phyloP scores from a whole-genome alignment of 306 rosid genomes.

The Canavalia gladiata region DNA sequence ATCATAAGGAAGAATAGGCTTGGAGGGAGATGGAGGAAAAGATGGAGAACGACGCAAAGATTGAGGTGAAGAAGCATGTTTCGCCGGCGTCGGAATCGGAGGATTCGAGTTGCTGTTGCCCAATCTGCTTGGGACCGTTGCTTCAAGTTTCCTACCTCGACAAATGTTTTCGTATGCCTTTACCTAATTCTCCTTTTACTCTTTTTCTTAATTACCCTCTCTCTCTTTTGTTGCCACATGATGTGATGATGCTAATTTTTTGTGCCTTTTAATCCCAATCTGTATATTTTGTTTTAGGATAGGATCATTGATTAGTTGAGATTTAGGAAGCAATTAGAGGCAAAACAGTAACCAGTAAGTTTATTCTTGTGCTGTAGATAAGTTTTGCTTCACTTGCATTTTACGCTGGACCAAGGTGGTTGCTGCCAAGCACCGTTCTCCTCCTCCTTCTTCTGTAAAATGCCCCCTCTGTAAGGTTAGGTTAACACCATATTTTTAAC shows the following conservation, averaged over 20 bases:
- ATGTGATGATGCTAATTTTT: background rate
- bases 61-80: background rate
- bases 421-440: conserved; percentile 59
- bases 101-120: conserved; percentile 64
- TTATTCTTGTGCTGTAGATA: conserved; percentile 65
- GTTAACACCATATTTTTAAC: conserved; percentile 20
- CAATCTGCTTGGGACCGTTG: conserved; percentile 76
- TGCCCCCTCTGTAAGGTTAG: conserved; percentile 97
- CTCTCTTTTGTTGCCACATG: background rate
- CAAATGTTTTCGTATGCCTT: conserved; percentile 70
- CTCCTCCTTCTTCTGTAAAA: conserved; percentile 64
- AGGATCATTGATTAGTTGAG: background rate
- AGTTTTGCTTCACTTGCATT: conserved; percentile 87
- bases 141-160: conserved; percentile 77
- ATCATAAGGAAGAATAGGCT: background rate
- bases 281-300: no score
- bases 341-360: background rate
- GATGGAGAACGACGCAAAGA: conserved; percentile 47
- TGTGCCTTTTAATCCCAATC: background rate
- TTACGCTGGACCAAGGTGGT: conserved; percentile 87
- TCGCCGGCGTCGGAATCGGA: conserved; percentile 29
- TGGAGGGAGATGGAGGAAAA: background rate
- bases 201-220: background rate
- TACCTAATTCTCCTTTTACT: background rate
- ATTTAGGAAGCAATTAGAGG: conserved; percentile 2